phyloP scores from a whole-genome alignment of 2,329 filamentous ascomycete genomes.

The Talaromyces atroroseus region DNA sequence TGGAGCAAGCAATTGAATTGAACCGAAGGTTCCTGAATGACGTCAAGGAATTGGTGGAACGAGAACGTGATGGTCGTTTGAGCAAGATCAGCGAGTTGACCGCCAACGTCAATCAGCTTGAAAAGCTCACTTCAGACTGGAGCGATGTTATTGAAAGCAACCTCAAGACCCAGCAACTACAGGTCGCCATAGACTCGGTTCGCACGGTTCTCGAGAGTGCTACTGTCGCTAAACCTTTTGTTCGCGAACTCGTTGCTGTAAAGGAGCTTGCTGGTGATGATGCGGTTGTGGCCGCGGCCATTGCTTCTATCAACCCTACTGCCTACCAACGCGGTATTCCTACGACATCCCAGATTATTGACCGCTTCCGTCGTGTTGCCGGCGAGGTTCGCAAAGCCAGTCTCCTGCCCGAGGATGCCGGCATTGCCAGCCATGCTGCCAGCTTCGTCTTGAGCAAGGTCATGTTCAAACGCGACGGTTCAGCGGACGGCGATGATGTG shows the following conservation, averaged over 20 bases:
- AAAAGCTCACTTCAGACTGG: slow-evolving; percentile 83
- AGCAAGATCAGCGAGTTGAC: slow-evolving; percentile 79
- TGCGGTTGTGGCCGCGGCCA: slow-evolving; percentile 82
- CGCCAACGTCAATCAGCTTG: slow-evolving; percentile 71
- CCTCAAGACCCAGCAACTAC: slow-evolving; percentile 89
- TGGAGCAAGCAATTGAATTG: slow-evolving; percentile 84
- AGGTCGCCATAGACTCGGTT: slow-evolving; percentile 91
- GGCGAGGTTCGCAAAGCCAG: slow-evolving; percentile 90
- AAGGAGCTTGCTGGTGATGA: slow-evolving; percentile 86
- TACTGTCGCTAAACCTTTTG: slow-evolving; percentile 72
- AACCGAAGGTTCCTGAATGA: slow-evolving; percentile 78
- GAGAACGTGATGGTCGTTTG: slow-evolving; percentile 79
- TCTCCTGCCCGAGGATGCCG: slow-evolving; percentile 85
- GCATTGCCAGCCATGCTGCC: slow-evolving; percentile 88
- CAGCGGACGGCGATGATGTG: slow-evolving; percentile 79
- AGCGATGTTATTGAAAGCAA: slow-evolving; percentile 85
- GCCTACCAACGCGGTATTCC: slow-evolving; percentile 92
- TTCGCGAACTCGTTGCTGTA: slow-evolving; percentile 85
- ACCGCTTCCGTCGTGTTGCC: slow-evolving; percentile 91
- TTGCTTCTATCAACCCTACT: slow-evolving; percentile 89
- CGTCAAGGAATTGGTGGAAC: slow-evolving; percentile 75
- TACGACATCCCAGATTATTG: slow-evolving; percentile 77
- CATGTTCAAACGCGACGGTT: slow-evolving; percentile 88
- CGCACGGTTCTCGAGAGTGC: slow-evolving; percentile 73
- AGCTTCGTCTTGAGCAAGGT: slow-evolving; percentile 87